Evolutionary conservation across 768 basidiomycete species (phyloP), one percentile per base, ranked within the genome.

Genomic region (Crassisporium funariophilum): DNA sequence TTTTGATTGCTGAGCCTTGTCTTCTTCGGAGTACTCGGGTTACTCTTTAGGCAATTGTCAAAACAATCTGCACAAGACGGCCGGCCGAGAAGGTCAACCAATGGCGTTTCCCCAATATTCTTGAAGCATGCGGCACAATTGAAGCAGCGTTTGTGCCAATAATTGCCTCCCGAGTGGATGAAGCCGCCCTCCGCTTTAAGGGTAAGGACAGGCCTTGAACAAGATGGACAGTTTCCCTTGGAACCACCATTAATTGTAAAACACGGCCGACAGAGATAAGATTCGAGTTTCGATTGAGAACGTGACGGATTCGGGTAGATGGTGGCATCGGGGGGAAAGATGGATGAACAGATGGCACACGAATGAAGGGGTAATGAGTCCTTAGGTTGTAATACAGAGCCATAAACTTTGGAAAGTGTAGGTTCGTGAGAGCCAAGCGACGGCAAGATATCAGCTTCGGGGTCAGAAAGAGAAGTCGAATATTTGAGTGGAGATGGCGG

Each of bases 71-170:
- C 70, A 55, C 91, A 93, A 33, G 83, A 87, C 8, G 91, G 91
- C 23, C 79, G 76, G 4, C 91, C 91, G 10, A 89, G 68, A n/a
- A 93, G 68, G 63, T 92, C 91, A 23, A 92, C 85, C 81, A 90
- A 83, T 0, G 91, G 91, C 2, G 69, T 68, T 53, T 85, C 77
- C 6, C 88, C 84, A 23, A 92, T 83, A 51, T 83, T 78, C 67
- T 81, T 86, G 62, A 70, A 75, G 60, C 91, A 93, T 4, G 80
- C 82, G 12, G 77, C 72, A 58, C 91, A 93, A 52, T 73, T 74
- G 67, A 91, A 93, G 62, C 91, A 93, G 36, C 71, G 75, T 63
- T 85, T 88, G 59, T 93, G 91, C 90, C 91, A 93, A 53, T 83
- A 79, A 35, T 76, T 76, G 34, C 79, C 82, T 4, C 78, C 76